Conservation (phyloP, 306 rosid genomes). For the Rubus parviflorus region DNA sequence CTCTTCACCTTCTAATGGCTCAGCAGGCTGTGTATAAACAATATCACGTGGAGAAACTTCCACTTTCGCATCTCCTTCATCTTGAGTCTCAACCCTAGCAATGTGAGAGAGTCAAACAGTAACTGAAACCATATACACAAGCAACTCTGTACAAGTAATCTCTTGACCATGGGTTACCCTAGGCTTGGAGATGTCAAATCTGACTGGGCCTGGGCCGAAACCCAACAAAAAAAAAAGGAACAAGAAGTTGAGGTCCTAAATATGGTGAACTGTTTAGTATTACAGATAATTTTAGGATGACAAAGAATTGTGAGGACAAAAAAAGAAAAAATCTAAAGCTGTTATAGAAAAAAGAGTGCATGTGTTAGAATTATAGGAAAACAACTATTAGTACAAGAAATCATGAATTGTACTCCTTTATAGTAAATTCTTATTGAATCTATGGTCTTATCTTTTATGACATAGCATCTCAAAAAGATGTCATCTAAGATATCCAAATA, state of each 20-base stretch:
- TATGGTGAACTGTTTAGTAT: neutral
- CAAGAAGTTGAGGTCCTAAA: neutral
- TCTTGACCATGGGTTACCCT: neutral
- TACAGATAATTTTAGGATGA: neutral
- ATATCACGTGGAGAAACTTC: slow-evolving; percentile 97
- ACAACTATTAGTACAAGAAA: neutral
- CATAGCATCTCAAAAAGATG: neutral
- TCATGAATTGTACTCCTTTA: neutral
- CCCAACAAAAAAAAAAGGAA: neutral
- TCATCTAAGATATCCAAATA: neutral
- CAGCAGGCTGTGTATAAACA: slow-evolving; percentile 78
- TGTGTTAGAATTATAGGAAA: neutral
- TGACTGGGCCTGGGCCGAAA: neutral
- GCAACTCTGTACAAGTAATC: neutral
- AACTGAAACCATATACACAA: slow-evolving; percentile 1
- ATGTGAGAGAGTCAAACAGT: slow-evolving; percentile 31
- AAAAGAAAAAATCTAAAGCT: neutral
- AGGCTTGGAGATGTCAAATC: neutral
- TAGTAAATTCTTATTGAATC: neutral
- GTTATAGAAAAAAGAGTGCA: neutral
- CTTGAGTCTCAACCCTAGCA: slow-evolving; percentile 95
- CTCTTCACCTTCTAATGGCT: slow-evolving; percentile 64
- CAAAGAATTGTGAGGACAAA: neutral
- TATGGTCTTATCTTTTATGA: neutral
- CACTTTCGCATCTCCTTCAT: slow-evolving; percentile 93